These are phyloP conservation scores for Darksidea phi DNA, from an alignment of 495 filamentous ascomycete genomes.

Conservation along the genomic window DNA sequence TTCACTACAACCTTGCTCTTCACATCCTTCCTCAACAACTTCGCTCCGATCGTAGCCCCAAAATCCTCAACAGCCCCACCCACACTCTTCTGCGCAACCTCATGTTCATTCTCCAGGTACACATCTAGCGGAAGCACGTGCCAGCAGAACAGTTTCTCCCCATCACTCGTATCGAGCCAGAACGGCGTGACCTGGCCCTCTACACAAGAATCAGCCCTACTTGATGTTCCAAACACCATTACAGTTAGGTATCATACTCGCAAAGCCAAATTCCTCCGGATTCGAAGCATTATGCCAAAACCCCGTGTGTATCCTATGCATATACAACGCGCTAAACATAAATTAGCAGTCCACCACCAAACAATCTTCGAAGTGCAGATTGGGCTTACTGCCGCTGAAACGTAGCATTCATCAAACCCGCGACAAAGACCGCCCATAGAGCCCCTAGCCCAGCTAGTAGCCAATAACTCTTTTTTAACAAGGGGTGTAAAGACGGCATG, in stretches of 20 bases:
- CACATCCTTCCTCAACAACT: conserved; percentile 38
- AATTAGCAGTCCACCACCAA: neutral
- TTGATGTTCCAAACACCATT: neutral
- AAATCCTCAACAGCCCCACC: conserved; percentile 36
- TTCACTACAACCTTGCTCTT: conserved; percentile 43
- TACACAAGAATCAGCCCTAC: conserved; percentile 11
- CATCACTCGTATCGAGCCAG: conserved; percentile 40
- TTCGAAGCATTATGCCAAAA: conserved; percentile 68
- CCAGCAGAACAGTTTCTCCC: conserved; percentile 45
- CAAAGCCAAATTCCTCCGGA: conserved; percentile 77
- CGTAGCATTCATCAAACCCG: conserved; percentile 51
- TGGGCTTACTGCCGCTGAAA: conserved; percentile 61
- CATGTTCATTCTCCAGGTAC: conserved; percentile 41
- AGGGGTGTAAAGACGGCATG: conserved; percentile 35
- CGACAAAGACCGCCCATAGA: conserved; percentile 45
- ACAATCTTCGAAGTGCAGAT: neutral
- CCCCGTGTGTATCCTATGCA: conserved; percentile 66
- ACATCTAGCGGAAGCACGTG: conserved; percentile 43
- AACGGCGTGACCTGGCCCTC: conserved; percentile 46
- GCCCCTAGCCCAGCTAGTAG: conserved; percentile 43
- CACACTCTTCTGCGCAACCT: conserved; percentile 29
- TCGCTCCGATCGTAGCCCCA: conserved; percentile 35
- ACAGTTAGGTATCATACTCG: conserved; percentile 54
- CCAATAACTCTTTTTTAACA: conserved; percentile 43
- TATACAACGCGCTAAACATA: conserved; percentile 66